Percentiles rank a stretch among this genome's conserved stretches.
Evolutionary conservation across 2,329 filamentous ascomycete species (phyloP).

Genomic region (Penicillium verrucosum): DNA sequence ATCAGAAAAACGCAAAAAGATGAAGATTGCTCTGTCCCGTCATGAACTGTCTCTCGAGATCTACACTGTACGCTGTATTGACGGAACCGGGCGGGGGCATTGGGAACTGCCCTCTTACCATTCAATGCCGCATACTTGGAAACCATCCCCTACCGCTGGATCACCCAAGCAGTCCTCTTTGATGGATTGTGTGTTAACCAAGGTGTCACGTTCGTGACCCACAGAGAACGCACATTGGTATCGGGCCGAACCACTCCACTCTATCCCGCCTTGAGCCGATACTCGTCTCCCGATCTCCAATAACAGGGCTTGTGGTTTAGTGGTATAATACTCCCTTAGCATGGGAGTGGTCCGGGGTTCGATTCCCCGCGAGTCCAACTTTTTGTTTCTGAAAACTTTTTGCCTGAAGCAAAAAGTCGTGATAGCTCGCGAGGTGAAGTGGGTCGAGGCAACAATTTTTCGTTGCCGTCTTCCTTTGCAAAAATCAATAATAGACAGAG

Average conservation of each 20-base stretch:
- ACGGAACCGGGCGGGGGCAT: conserved; percentile 14
- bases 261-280: conserved; percentile 1
- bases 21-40: conserved; percentile 31
- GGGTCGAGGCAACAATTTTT: not conserved
- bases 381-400: conserved; percentile 2
- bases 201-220: conserved; percentile 3
- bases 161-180: conserved; percentile 13
- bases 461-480: not conserved
- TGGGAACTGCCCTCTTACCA: conserved; percentile 10
- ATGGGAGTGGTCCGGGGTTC: conserved; percentile 50
- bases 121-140: conserved; percentile 25
- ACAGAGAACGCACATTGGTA: not conserved
- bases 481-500: not conserved
- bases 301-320: conserved; percentile 43
- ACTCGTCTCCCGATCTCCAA: not conserved
- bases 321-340: conserved; percentile 50
- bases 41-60: conserved; percentile 26
- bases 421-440: not conserved
- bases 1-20: conserved; percentile 28
- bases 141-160: conserved; percentile 2
- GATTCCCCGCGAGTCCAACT: conserved; percentile 49
- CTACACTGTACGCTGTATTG: conserved; percentile 17
- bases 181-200: conserved; percentile 23
- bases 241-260: conserved; percentile 7
- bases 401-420: not conserved